Evolutionary conservation across 441 rosid genomes (phyloP), one percentile per base, ranked within the genome.

Genomic region (Aleurites moluccanus): DNA sequence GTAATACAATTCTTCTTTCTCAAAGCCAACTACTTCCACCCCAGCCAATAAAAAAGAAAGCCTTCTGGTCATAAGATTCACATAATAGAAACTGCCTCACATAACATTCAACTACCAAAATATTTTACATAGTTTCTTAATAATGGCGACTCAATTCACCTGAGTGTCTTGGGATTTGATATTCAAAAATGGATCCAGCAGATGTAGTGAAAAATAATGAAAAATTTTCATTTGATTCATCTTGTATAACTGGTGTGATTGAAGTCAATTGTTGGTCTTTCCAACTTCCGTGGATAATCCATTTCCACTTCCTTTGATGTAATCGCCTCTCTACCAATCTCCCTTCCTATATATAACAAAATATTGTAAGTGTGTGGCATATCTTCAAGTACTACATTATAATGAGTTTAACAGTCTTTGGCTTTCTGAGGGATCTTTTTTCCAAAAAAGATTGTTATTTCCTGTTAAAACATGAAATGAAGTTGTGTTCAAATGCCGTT

Each of bases 301-400:
- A 90, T 80, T 85, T 90, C 92, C 95, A 90, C 81, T 86, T 90
- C 75, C 90, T 81, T 72, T 85, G 87, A 69, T 84, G 76, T 10
- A 84, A 69, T 47, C 89, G 78, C 75, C 92, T 86, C 80, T 90
- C 92, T 1, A 85, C 81, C 80, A 90, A 75, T 52, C 78, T 73
- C 47, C 92, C 93, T 27, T 78, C 78, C 95, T 90, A 85, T 27
- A 44, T n/a, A 35, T 47, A 6, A 15, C 52, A 33, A 57, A 62
- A 74, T 16, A 18, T 72, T 59, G 30, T 73, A 25, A 80, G 72
- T 55, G 10, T 21, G 59, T 57, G 42, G 23, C 25, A 25, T 45
- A 52, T 7, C 1, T 4, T 49, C 15, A 14, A 23, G 55, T 2
- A 66, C 52, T 66, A 27, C 23, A 67, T 8, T 25, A 21, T 28